Evolutionary conservation across 176 grass and related monocot species (phyloP), one percentile per base, ranked within the genome.

Genomic region (Ensete glaucum): DNA sequence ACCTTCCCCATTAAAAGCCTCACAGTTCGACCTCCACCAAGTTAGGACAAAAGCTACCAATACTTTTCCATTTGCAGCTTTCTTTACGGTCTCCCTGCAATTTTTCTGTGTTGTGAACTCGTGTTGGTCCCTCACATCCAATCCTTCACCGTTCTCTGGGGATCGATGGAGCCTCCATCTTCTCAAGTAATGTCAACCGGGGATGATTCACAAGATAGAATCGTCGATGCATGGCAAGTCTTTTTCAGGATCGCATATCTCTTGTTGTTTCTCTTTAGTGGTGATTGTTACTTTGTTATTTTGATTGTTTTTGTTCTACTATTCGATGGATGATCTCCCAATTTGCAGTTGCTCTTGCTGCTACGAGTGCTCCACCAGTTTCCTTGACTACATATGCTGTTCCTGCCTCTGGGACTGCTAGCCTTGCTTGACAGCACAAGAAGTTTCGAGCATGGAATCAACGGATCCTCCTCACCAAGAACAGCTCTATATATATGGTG

Each of bases 321-420:
- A 19, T 22, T 68, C 14, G 14, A 29, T 69, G 8, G 1, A 17
- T 3, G 11, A 19, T 66, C 63, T 25, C 1, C 48, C 11, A 43
- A 6, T 77, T 16, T 87, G 69, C 82, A 93, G 90, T 20, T 93
- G 90, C 22, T 87, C 87, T 50, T 89, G 90, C 78, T 93, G 73
- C 73, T 89, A 81, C 15, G 90, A 93, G 2, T 87, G 90, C 84
- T 89, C 81, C 71, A 82, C 85, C 72, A 81, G 65, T 75, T 85
- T 89, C 74, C 81, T 88, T 0, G 84, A 89, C 60, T 93, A 82
- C 82, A 62, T 93, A 6, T 93, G 90, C 79, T 93, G 90, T 48
- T 71, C 79, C 27, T 89, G 84, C 12, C 84, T 82, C 26, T 71
- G 69, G 50, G 11, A 23, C 65, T 62, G 4, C 50, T 73, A 43